phyloP scores from a whole-genome alignment of 805 yeast genomes.

The fission yeast (Schizosaccharomyces pombe) region DNA sequence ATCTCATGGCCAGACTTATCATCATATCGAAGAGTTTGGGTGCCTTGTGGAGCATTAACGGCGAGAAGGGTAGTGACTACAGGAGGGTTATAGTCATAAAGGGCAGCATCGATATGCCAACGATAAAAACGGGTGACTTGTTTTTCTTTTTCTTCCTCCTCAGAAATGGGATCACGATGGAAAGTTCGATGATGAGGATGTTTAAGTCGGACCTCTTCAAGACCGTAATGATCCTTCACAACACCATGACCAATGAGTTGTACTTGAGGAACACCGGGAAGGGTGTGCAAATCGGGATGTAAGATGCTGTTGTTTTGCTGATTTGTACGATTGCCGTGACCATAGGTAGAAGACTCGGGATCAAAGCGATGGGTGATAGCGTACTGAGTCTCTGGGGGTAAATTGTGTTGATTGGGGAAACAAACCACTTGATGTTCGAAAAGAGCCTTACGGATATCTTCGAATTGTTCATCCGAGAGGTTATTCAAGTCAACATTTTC shows the following conservation, averaged over 20 bases:
- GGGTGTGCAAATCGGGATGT: constrained; percentile 56
- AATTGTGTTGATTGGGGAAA: constrained; percentile 44
- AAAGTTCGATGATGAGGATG: constrained; percentile 71
- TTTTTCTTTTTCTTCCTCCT: constrained; percentile 30
- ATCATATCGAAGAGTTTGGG: constrained; percentile 37
- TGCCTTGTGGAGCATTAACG: constrained; percentile 20
- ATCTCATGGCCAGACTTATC: constrained; percentile 34
- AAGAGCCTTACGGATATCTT: constrained; percentile 35
- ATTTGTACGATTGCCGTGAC: constrained; percentile 62
- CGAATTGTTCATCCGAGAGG: constrained; percentile 43
- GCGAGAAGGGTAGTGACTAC: constrained; percentile 67
- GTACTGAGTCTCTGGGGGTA: constrained; percentile 56
- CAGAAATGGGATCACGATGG: constrained; percentile 42
- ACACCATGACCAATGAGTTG: constrained; percentile 71
- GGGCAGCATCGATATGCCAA: constrained; percentile 86
- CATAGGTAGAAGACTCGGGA: constrained; percentile 51
- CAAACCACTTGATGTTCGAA: constrained; percentile 48
- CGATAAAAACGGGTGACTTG: constrained; percentile 64
- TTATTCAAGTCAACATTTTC: constrained; percentile 33
- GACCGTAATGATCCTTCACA: constrained; percentile 31
- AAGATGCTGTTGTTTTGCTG: constrained; percentile 37
- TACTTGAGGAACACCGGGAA: constrained; percentile 69
- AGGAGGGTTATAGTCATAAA: constrained; percentile 70
- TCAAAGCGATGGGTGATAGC: constrained; percentile 55
- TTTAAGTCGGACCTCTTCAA: constrained; percentile 33